Evolutionary conservation across 805 yeast genomes (phyloP).

Genomic region (Candida coquimbonensis): DNA sequence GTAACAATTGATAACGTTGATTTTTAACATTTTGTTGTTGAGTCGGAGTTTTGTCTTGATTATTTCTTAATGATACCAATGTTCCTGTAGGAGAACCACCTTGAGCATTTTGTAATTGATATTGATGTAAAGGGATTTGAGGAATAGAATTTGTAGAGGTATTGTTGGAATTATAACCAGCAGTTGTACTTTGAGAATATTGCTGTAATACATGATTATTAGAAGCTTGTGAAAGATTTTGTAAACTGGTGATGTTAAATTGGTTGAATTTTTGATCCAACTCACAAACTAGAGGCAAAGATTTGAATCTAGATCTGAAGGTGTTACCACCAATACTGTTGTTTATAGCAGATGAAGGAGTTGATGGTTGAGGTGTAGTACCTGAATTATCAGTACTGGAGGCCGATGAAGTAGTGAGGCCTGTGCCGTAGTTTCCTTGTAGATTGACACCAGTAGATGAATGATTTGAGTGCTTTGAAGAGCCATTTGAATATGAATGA

Average conservation of each 20-base stretch:
- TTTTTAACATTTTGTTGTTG: not conserved
- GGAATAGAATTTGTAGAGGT: constrained; percentile 14
- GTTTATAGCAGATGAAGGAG: constrained; percentile 17
- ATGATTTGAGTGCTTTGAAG: not conserved
- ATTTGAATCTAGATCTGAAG: constrained; percentile 24
- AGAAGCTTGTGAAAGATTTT: constrained; percentile 13
- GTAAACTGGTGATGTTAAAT: constrained; percentile 18
- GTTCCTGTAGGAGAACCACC: too few relatives aligned
- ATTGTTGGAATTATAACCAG: not conserved
- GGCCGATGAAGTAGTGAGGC: not conserved
- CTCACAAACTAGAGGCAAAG: constrained; percentile 30
- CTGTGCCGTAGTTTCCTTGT: constrained; percentile 1
- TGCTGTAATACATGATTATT: not conserved
- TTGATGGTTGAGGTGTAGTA: constrained; percentile 5
- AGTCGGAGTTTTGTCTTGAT: not conserved
- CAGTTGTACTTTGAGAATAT: constrained; percentile 4
- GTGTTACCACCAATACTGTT: constrained; percentile 21
- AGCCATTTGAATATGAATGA: not conserved
- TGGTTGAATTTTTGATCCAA: constrained; percentile 25
- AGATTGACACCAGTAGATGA: not conserved
- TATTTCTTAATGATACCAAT: not conserved
- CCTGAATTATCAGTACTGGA: not conserved
- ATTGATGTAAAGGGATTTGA: constrained; percentile 17
- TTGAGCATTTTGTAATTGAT: constrained; percentile 1
- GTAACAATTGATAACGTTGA: constrained; percentile 2